phyloP scores from a whole-genome alignment of 169 alveolate species.

The Eimeria zaria region DNA sequence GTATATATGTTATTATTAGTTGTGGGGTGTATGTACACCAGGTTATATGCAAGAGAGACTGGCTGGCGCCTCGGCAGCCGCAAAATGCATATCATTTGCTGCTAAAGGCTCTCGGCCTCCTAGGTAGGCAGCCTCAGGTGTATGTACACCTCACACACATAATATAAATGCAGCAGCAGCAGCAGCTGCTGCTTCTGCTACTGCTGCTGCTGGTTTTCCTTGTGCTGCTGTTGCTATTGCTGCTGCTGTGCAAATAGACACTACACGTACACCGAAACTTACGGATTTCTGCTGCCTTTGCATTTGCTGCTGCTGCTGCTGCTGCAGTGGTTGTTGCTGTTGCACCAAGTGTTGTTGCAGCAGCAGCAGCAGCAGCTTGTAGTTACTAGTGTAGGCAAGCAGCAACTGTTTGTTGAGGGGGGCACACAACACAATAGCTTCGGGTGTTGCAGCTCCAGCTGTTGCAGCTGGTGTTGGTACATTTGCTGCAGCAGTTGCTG shows the following conservation, averaged over 20 bases:
- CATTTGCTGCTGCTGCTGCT: constrained; percentile 24
- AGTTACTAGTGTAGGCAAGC: no score
- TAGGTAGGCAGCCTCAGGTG: neutral
- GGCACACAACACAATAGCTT: no score
- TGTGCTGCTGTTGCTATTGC: constrained; percentile 4
- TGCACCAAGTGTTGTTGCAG: no score
- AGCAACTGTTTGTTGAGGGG: no score
- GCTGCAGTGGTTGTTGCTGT: neutral
- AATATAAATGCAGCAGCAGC: no score
- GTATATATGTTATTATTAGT: no score
- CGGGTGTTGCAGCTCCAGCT: no score
- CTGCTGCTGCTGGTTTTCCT: no score
- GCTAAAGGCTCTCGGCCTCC: neutral
- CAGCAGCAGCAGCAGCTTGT: no score
- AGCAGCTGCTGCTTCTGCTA: neutral
- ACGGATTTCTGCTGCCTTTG: neutral
- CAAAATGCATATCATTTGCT: neutral
- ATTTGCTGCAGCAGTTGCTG: constrained; percentile 31
- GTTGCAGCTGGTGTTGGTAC: no score
- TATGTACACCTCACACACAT: neutral
- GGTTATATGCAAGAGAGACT: neutral
- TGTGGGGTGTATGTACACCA: neutral
- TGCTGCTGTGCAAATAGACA: no score
- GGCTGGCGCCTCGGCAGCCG: constrained; percentile 7
- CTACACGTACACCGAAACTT: no score